Percentiles rank a stretch among this genome's conserved stretches.
phyloP scores from a whole-genome alignment of 345 rosid species.

The Hypericum perforatum region DNA sequence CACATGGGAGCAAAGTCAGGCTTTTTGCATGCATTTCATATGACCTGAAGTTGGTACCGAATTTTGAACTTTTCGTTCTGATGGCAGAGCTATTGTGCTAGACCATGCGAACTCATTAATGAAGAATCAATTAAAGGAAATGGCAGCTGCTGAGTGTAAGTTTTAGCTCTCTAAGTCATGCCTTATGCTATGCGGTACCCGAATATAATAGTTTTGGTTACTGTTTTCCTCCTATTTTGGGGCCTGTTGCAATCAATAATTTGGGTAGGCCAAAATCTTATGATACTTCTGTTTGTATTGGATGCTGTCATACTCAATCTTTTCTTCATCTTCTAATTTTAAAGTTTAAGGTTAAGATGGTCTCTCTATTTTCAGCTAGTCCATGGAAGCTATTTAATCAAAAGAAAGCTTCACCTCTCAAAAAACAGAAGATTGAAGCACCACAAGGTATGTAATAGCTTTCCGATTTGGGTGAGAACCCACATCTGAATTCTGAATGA shows the following conservation, averaged over 20 bases:
- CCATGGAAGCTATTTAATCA: slow-evolving; percentile 52
- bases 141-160: slow-evolving; percentile 80
- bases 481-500: no score
- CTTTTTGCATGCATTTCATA: no score
- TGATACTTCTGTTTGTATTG: neutral
- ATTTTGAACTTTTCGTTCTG: slow-evolving; percentile 7
- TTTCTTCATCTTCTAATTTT: slow-evolving; percentile 4
- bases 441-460: slow-evolving; percentile 40
- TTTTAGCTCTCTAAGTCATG: slow-evolving; percentile 5
- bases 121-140: slow-evolving; percentile 56
- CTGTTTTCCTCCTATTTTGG: no score
- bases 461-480: no score
- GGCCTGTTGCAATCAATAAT: no score
- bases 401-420: slow-evolving; percentile 69
- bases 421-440: slow-evolving; percentile 76
- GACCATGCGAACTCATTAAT: slow-evolving; percentile 74
- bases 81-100: slow-evolving; percentile 77
- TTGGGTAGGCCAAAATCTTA: no score
- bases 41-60: no score
- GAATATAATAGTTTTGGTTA: no score
- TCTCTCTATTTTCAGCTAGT: slow-evolving; percentile 44
- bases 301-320: neutral
- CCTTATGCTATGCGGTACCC: no score
- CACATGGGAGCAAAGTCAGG: no score
- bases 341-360: slow-evolving; percentile 2